These are phyloP conservation scores for Lathyrus aphaca DNA, from an alignment of 306 rosid genomes.

Conservation along the genomic window DNA sequence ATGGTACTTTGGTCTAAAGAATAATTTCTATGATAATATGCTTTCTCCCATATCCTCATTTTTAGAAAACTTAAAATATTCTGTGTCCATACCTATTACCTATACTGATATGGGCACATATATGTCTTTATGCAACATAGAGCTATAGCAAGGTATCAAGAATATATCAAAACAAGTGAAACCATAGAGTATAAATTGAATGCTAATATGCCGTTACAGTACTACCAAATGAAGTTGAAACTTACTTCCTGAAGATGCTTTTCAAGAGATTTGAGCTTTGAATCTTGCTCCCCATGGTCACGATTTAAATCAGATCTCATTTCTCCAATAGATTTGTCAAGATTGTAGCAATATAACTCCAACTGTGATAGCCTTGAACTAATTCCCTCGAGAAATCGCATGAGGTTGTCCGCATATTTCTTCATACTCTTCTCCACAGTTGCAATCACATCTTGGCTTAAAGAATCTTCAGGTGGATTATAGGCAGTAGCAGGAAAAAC, in stretches of 20 bases:
- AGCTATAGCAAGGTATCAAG: conserved; percentile 22
- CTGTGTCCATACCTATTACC: background rate
- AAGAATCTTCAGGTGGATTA: conserved; percentile 79
- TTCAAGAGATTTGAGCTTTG: conserved; percentile 84
- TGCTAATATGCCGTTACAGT: background rate
- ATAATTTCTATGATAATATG: background rate
- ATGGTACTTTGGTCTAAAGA: background rate
- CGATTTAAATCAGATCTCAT: conserved; percentile 78
- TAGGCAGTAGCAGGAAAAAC: conserved; percentile 65
- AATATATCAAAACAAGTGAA: conserved; percentile 19
- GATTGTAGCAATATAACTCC: conserved; percentile 95
- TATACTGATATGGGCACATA: conserved; percentile 5
- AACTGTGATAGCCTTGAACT: conserved; percentile 95
- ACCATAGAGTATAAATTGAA: background rate
- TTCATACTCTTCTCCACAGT: conserved; percentile 94
- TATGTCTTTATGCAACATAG: background rate
- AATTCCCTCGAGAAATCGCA: conserved; percentile 96
- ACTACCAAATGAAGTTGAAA: conserved; percentile 23
- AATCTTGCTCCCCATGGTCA: conserved; percentile 79
- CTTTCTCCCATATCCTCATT: background rate
- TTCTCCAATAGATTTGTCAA: conserved; percentile 96
- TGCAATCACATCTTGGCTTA: conserved; percentile 72
- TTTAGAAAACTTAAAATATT: background rate
- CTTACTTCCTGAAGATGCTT: conserved; percentile 94
- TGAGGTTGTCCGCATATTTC: conserved; percentile 81